These are phyloP conservation scores for Cenococcum geophilum DNA, from an alignment of 495 filamentous ascomycete species.

Conservation along the genomic window DNA sequence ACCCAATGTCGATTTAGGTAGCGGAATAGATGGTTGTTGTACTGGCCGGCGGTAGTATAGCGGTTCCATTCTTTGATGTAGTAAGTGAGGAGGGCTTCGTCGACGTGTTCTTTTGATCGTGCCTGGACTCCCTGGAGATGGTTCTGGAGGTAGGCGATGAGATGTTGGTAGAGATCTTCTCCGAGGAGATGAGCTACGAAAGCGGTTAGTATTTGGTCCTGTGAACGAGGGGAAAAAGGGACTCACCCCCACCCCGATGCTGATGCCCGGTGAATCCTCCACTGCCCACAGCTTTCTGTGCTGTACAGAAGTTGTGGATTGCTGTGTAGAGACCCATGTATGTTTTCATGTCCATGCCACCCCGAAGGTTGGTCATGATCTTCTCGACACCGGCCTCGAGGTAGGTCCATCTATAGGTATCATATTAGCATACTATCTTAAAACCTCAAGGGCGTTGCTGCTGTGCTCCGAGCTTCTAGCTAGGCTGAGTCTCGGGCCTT, in stretches of 20 bases:
- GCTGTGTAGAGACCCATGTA: slow-evolving; percentile 99
- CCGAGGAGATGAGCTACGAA: slow-evolving; percentile 78
- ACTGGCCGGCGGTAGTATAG: slow-evolving; percentile 91
- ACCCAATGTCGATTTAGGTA: slow-evolving; percentile 99
- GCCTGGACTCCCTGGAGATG: slow-evolving; percentile 64
- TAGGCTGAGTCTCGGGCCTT: background rate
- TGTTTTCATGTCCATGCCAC: slow-evolving; percentile 85
- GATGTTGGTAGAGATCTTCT: slow-evolving; percentile 89
- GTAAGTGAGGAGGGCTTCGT: slow-evolving; percentile 87
- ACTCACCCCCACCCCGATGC: slow-evolving; percentile 66
- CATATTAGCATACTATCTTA: background rate
- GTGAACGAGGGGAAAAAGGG: slow-evolving; percentile 19
- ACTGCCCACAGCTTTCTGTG: slow-evolving; percentile 34
- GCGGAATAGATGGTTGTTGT: slow-evolving; percentile 92
- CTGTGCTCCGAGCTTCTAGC: background rate
- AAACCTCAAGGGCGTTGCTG: background rate
- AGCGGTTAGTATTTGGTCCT: slow-evolving; percentile 16
- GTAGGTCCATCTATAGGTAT: slow-evolving; percentile 66
- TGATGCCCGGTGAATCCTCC: slow-evolving; percentile 32
- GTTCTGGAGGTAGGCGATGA: slow-evolving; percentile 71
- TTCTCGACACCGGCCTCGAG: slow-evolving; percentile 78
- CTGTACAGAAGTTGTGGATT: slow-evolving; percentile 98
- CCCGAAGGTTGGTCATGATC: slow-evolving; percentile 87
- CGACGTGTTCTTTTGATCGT: slow-evolving; percentile 67
- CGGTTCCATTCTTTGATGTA: slow-evolving; percentile 96